Base-by-base conservation (phyloP, 495 filamentous ascomycete genomes). In the Tuber melanosporum region DNA sequence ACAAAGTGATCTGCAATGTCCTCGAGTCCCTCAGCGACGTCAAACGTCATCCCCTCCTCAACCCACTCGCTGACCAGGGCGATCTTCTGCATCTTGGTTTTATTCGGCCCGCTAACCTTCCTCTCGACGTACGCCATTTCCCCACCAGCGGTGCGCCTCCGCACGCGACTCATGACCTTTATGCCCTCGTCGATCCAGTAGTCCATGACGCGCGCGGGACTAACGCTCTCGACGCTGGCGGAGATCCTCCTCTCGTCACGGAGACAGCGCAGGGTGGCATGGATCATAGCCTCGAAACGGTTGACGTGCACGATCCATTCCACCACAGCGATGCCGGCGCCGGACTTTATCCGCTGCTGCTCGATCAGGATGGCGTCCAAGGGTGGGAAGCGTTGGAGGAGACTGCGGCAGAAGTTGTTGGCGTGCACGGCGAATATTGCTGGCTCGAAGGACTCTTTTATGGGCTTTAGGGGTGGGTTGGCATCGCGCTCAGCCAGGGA, bases 231-330 rank as follows among this genome's bases (percentile, higher is more conserved):
- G 12, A 77, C 72, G 75, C 3, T 20, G 66, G 78, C 39, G 76
- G 83, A 44, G 26, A 32, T 66, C 57, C 32, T 66, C 44, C 85
- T 85, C 42, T 88, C 83, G 17, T 82, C 80, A 44, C 84, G 83
- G 72, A 93, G 81, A 22, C 91, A 88, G 43, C 87, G 84, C 14
- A 97, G 84, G n/a, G 91, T 87, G 42, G 92, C 92, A 85, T 95
- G 91, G 2, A 98, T 83, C 91, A 97, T 97, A 0, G 90, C 89
- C 84, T 98, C 95, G 36, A 98, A 89, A 83, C 93, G 92, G 78
- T 97, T 96, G 5, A 98, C 94, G 3, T 94, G 87, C 46, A 97
- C 77, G 32, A 94, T 97, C 95, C 95, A 98, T 84, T 98, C 93
- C 49, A 90, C 89, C 4, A 98, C 89, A 10, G 89, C 87, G 0